These are phyloP conservation scores for Litchi chinensis DNA, from an alignment of 345 rosid species.

Conservation along the genomic window DNA sequence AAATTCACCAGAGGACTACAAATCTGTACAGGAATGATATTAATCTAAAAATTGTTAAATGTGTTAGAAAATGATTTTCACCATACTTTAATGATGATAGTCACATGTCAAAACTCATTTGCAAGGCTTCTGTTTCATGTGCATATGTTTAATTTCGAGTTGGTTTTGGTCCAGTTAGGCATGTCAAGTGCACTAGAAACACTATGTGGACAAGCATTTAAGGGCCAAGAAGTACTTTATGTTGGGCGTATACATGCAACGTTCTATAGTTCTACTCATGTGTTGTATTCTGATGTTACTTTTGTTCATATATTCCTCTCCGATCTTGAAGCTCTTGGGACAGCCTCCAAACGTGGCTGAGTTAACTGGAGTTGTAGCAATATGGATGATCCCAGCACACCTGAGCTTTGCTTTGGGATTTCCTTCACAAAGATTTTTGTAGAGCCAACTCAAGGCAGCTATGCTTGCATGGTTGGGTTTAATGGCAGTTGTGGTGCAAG, in stretches of 20 bases:
- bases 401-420: constrained; percentile 71
- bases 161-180: constrained; percentile 22
- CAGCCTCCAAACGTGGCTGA: constrained; percentile 64
- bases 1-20: no score
- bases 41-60: no score
- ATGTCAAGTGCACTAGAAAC: constrained; percentile 76
- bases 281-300: constrained; percentile 54
- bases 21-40: no score
- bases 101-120: no score
- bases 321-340: constrained; percentile 55
- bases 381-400: constrained; percentile 63
- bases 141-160: no score
- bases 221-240: constrained; percentile 60
- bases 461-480: constrained; percentile 53
- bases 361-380: constrained; percentile 44
- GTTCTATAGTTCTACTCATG: constrained; percentile 58
- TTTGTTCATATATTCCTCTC: constrained; percentile 46
- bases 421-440: constrained; percentile 70
- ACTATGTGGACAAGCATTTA: constrained; percentile 60
- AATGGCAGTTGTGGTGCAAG: constrained; percentile 48
- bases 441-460: constrained; percentile 57
- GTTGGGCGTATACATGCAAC: constrained; percentile 71
- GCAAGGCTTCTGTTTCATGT: no score
- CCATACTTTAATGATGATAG: no score
- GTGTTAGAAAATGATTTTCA: no score